A percentile compares a stretch with the other conserved stretches of the same genome.
Evolutionary conservation across 1,284 basidiomycete genomes (phyloP).

Genomic region (Malassezia vespertilionis): DNA sequence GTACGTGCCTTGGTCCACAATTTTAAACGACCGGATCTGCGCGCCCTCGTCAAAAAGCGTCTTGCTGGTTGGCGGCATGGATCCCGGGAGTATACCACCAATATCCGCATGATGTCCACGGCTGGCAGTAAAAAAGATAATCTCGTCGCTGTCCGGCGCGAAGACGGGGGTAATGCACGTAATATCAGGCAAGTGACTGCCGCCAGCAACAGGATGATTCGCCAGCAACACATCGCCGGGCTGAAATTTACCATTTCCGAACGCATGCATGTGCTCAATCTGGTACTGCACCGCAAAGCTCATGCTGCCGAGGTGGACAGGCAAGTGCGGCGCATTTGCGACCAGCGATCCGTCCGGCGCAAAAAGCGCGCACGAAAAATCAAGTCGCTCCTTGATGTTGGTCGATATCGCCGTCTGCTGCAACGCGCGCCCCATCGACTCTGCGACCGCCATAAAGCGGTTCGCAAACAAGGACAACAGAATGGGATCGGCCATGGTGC

Average conservation of each 20-base stretch:
- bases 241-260: slow-evolving; percentile 50
- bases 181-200: slow-evolving; percentile 59
- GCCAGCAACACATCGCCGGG: slow-evolving; percentile 83
- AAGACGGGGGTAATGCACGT: slow-evolving; percentile 84
- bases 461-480: slow-evolving; percentile 79
- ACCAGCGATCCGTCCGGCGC: slow-evolving; percentile 80
- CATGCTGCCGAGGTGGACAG: slow-evolving; percentile 54
- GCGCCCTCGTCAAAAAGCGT: slow-evolving; percentile 89
- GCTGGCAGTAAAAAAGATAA: slow-evolving; percentile 84
- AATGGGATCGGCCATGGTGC: slow-evolving; percentile 65
- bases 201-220: slow-evolving; percentile 76
- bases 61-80: slow-evolving; percentile 86
- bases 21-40: slow-evolving; percentile 81
- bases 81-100: slow-evolving; percentile 62
- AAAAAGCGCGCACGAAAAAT: slow-evolving; percentile 78
- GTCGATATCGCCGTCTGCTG: slow-evolving; percentile 79
- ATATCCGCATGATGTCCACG: slow-evolving; percentile 63
- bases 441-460: slow-evolving; percentile 80
- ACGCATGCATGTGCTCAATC: slow-evolving; percentile 58
- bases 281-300: slow-evolving; percentile 75
- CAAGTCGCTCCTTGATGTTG: slow-evolving; percentile 78
- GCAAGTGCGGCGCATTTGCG: slow-evolving; percentile 74
- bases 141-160: slow-evolving; percentile 54
- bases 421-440: slow-evolving; percentile 80
- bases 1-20: slow-evolving; percentile 72